Base-by-base conservation (phyloP, 2,329 filamentous ascomycete genomes). In the Calonectria ilicicola region DNA sequence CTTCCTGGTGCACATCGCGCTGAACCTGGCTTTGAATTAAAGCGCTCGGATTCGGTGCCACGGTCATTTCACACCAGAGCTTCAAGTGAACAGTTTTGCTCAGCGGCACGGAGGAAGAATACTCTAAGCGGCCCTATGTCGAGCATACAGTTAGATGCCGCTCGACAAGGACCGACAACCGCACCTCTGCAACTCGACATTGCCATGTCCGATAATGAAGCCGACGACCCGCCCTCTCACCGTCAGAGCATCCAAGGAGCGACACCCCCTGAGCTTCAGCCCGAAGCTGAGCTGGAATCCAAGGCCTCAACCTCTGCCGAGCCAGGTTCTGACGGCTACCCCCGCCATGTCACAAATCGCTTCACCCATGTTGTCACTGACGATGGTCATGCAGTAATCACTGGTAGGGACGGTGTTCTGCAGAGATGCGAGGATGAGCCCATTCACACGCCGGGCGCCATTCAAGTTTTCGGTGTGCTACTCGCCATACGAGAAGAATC, bases 381-480 rank as follows among this genome's bases (percentile, higher is more conserved):
- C 2, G 93, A 92, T 19, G 95, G 95, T 0, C 95, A 98, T 84
- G 91, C 93, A 29, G 90, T 98, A 35, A 94, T 98, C 67, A 97
- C 94, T 1, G 95, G 95, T 7, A 89, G 93, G 68, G 92, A 95
- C 66, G 93, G 91, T 2, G 90, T 89, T 1, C 85, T 97, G 53
- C 94, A 97, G 80, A 90, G 91, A 65, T 98, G 95, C 80, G 95
- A 98, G 82, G 95, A 98, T 79, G 95, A 98, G 79, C 95, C 95
- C 0, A 98, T 98, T 29, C 95, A 96, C 76, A 93, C 95, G 1
- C 95, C 95, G 1, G 95, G 95, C 40, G 94, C 94, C 1, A 85
- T 96, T 0, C 95, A 98, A 81, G 88, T 90, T 1, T 98, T 98
- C 77, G 95, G 95, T 1, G 87, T 94, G 5, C 85, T 98, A 27